phyloP scores from a whole-genome alignment of 2,329 filamentous ascomycete genomes.

The Huntiella savannae region DNA sequence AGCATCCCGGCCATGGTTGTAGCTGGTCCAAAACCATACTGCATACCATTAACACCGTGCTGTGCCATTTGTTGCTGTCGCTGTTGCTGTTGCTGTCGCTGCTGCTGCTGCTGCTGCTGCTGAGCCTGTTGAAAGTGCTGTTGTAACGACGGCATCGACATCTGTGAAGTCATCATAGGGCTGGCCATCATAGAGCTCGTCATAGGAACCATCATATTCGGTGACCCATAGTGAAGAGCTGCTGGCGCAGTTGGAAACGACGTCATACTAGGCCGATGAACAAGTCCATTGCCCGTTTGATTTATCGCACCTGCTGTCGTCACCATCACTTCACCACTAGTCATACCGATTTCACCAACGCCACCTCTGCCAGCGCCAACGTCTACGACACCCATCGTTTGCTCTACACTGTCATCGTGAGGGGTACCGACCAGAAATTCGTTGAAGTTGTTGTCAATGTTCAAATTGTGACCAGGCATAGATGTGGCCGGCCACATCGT shows the following conservation, averaged over 20 bases:
- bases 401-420: background rate
- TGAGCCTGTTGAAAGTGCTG: background rate
- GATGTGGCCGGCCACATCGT: constrained; percentile 53
- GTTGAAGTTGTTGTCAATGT: constrained; percentile 10
- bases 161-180: too few species aligned
- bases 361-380: background rate
- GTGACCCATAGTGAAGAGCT: background rate
- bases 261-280: background rate
- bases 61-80: background rate
- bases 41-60: background rate
- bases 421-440: constrained; percentile 12
- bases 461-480: constrained; percentile 21
- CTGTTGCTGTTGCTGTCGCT: background rate
- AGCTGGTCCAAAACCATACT: background rate
- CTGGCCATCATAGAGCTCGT: too few species aligned
- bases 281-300: background rate
- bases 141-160: background rate
- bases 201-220: too few species aligned
- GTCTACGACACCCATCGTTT: background rate
- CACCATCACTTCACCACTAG: background rate
- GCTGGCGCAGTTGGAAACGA: background rate
- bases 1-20: background rate
- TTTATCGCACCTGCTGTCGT: background rate
- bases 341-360: background rate
- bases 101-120: background rate